These are phyloP conservation scores for Calonectria henricotiae DNA, from an alignment of 2,329 filamentous ascomycete species.

Conservation along the genomic window DNA sequence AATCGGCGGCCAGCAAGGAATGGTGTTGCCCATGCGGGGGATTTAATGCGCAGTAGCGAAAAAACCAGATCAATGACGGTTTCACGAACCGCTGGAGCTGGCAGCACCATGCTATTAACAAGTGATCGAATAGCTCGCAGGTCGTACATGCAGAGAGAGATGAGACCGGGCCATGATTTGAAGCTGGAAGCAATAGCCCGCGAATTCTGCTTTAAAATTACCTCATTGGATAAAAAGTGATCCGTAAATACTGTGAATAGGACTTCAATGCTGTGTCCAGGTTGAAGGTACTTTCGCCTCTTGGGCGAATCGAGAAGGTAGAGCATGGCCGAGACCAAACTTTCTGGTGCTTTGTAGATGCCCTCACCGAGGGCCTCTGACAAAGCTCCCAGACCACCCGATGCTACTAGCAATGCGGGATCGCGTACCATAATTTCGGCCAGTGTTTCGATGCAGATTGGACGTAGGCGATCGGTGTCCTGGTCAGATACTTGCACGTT, in stretches of 20 bases:
- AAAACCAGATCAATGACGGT: slow-evolving; percentile 92
- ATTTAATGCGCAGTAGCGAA: slow-evolving; percentile 87
- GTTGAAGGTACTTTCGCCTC: slow-evolving; percentile 85
- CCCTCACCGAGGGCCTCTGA: slow-evolving; percentile 94
- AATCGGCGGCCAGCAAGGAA: slow-evolving; percentile 93
- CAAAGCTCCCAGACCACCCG: slow-evolving; percentile 88
- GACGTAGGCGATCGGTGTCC: slow-evolving; percentile 85
- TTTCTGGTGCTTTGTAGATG: slow-evolving; percentile 92
- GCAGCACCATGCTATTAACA: slow-evolving; percentile 74
- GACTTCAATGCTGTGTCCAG: slow-evolving; percentile 90
- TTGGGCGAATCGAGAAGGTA: slow-evolving; percentile 90
- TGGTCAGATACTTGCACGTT: slow-evolving; percentile 80
- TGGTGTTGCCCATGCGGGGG: slow-evolving; percentile 91
- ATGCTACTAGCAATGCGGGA: slow-evolving; percentile 84
- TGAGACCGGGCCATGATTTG: slow-evolving; percentile 93
- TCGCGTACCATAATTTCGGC: slow-evolving; percentile 93
- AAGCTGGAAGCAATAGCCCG: slow-evolving; percentile 93
- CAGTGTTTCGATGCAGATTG: slow-evolving; percentile 93
- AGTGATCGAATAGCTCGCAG: slow-evolving; percentile 89
- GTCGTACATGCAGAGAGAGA: slow-evolving; percentile 90
- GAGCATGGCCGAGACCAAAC: slow-evolving; percentile 88
- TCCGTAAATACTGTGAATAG: slow-evolving; percentile 96
- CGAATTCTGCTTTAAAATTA: slow-evolving; percentile 85
- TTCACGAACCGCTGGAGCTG: slow-evolving; percentile 74
- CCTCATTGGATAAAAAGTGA: slow-evolving; percentile 75